Percentiles rank a stretch among this genome's conserved stretches.
Conservation (phyloP, 2,329 filamentous ascomycete genomes). For the Claviceps purpurea region DNA sequence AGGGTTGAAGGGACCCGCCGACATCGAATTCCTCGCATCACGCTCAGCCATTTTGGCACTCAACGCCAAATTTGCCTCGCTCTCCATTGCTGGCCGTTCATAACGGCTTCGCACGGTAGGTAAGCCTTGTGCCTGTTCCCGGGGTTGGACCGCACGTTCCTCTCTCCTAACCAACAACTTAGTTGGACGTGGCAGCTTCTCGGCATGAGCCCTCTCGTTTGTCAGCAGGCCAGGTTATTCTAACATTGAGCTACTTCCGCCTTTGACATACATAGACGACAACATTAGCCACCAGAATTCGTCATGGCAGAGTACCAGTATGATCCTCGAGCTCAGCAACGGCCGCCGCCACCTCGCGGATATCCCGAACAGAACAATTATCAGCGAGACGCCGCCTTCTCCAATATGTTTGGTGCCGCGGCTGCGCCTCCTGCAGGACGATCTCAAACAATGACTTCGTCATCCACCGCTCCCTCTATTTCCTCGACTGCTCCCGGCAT, state of each 20-base stretch:
- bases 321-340: slow-evolving; percentile 32
- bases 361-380: slow-evolving; percentile 40
- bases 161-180: not conserved
- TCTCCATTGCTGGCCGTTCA: not conserved
- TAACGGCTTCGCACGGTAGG: slow-evolving; percentile 3
- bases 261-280: not conserved
- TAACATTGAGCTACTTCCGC: not conserved
- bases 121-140: slow-evolving; percentile 1
- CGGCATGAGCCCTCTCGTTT: slow-evolving; percentile 1
- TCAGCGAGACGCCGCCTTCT: slow-evolving; percentile 89
- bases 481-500: slow-evolving; percentile 39
- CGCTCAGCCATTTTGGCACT: not conserved
- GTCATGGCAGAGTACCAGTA: slow-evolving; percentile 47
- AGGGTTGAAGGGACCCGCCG: not conserved
- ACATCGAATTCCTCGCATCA: not conserved
- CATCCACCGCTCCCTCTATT: slow-evolving; percentile 50
- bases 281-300: not conserved
- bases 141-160: not conserved
- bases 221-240: not conserved
- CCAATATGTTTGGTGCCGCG: slow-evolving; percentile 83
- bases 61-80: not conserved
- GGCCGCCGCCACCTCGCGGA: slow-evolving; percentile 28
- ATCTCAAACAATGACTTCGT: slow-evolving; percentile 89
- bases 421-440: slow-evolving; percentile 72
- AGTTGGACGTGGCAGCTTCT: not conserved